These are phyloP conservation scores for Pseudoscleropodium purum DNA, from an alignment of 225 moss, liverwort and hornwort genomes.

Conservation along the genomic window DNA sequence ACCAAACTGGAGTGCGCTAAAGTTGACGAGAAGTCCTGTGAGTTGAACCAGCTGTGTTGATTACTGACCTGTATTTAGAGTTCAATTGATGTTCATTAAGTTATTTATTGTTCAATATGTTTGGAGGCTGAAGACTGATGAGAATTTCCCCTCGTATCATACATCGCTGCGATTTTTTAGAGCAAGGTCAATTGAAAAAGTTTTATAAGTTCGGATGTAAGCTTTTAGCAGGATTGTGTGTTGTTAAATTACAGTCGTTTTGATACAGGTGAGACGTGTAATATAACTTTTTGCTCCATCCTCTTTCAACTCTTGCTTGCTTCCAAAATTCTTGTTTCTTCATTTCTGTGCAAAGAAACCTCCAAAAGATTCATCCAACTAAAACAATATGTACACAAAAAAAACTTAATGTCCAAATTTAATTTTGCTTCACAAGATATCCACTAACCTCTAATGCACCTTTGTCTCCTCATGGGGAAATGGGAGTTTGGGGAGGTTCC, in stretches of 20 bases:
- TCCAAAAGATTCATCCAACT: not conserved
- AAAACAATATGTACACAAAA: too few species aligned
- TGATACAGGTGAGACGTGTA: too few species aligned
- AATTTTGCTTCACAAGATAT: not conserved
- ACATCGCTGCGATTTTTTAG: not conserved
- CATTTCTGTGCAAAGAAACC: not conserved
- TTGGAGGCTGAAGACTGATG: not conserved
- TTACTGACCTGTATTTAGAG: not conserved
- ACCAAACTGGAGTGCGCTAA: constrained; percentile 61
- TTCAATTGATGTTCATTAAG: not conserved
- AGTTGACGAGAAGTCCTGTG: not conserved
- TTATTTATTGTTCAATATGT: not conserved
- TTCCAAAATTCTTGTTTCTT: not conserved
- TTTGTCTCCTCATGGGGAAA: rapidly evolving
- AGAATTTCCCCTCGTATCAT: too few species aligned
- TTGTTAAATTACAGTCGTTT: not conserved
- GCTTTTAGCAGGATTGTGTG: not conserved
- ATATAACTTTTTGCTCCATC: not conserved
- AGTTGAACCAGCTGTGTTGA: not conserved
- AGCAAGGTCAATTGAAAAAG: not conserved
- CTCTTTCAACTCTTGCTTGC: not conserved
- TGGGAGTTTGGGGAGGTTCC: not conserved
- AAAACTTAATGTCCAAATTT: too few species aligned
- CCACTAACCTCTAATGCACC: not conserved
- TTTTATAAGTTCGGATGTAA: not conserved